Base-by-base conservation (phyloP, 495 filamentous ascomycete genomes). In the Lepraria neglecta region DNA sequence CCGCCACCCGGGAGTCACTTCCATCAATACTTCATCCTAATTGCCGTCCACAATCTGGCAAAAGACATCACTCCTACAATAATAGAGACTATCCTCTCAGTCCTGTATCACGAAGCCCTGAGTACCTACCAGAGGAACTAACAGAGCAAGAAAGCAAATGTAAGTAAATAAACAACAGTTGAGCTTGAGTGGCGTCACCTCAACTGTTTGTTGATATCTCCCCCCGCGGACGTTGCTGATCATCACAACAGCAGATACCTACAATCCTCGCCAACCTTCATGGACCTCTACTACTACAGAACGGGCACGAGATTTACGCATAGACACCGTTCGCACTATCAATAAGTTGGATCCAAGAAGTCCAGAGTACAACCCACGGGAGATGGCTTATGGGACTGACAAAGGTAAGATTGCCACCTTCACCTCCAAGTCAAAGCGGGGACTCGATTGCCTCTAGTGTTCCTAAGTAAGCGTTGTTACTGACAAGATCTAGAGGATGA, bases 81-180 rank as follows among this genome's bases (percentile, higher is more conserved):
- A 1, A 38, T 17, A 31, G 24, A 15, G 47, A 44, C 17, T 60
- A 31, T 33, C 38, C 38, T 43, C 27, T 14, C 9, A 60, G 38
- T 19, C 35, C 47, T 3, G 10, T 51, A 11, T 59, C 57, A 51
- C 45, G 6, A 33, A 51, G 57, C 10, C 58, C 58, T 30, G 47
- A 43, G 46, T 21, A 44, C 42, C 19, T 43, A 27, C 35, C 51
- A 19, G 50, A 52, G 12, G 40, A 11, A 2, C 6, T 17, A 15
- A 42, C 27, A 7, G 9, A 28, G 10, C 21, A 38, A 53, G 24
- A 31, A 19, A 48, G 31, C 28, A 52, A 24, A 21, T 0, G 58
- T 60, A 43, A 53, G 58, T 53, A 1, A 31, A 19, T 19, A 3
- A 1, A 17, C n/a, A 19, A 30, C 4, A 12, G 6, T 35, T 17